Percentiles rank a stretch among this genome's conserved stretches.
These are phyloP conservation scores for Leccinum griseonigrum DNA, from an alignment of 1,284 basidiomycete species.

Conservation along the genomic window DNA sequence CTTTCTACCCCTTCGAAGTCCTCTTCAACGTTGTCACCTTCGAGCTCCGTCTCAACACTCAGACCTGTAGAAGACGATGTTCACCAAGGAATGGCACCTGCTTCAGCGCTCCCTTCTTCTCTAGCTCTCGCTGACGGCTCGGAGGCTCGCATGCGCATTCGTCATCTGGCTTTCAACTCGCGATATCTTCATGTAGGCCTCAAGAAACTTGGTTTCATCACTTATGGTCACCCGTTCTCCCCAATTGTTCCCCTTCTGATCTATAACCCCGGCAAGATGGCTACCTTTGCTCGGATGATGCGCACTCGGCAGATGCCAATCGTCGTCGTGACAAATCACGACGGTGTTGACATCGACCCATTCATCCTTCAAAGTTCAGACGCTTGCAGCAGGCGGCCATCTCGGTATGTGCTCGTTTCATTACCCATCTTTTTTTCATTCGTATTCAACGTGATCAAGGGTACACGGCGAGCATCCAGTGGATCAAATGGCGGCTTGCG, in stretches of 20 bases:
- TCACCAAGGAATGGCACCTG: constrained; percentile 67
- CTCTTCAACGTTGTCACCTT: constrained; percentile 26
- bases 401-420: too few relatives aligned
- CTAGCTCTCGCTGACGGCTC: constrained; percentile 69
- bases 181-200: constrained; percentile 89
- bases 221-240: constrained; percentile 88
- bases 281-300: constrained; percentile 88
- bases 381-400: too few relatives aligned
- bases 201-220: constrained; percentile 94
- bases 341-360: too few relatives aligned
- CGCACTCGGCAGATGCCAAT: constrained; percentile 77
- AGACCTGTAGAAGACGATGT: constrained; percentile 36
- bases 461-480: too few relatives aligned
- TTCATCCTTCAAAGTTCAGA: too few relatives aligned
- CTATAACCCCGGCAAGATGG: constrained; percentile 94
- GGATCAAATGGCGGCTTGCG: too few relatives aligned
- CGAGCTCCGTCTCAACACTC: constrained; percentile 32
- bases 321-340: constrained; percentile 49
- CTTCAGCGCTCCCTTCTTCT: constrained; percentile 60
- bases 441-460: too few relatives aligned
- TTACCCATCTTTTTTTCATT: too few relatives aligned
- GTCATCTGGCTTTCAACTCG: constrained; percentile 92
- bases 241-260: constrained; percentile 93
- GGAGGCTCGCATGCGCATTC: constrained; percentile 82
- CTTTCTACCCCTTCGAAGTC: constrained; percentile 43